Evolutionary conservation across 1,139 yeast species (phyloP), one percentile per base, ranked within the genome.

Genomic region (Nakaseomyces delphensis): DNA sequence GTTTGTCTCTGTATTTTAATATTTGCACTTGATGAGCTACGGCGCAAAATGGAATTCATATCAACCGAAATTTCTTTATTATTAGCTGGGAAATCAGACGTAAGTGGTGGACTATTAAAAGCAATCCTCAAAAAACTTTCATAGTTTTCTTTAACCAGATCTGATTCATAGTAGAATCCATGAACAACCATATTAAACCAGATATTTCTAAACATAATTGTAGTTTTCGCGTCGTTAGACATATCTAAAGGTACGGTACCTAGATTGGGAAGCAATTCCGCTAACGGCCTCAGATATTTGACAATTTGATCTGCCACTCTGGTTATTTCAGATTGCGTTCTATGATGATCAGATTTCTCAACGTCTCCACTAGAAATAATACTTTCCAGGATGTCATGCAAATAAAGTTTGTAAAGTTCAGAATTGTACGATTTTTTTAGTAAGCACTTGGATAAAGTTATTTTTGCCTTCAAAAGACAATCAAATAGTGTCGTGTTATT

Each of bases 131-230:
- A 72, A 42, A 93, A 69, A 29, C 75, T 77, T 0, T 49, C 48
- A 43, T 65, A 59, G 54, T 74, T 72, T 9, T 66, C 63, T 43
- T 68, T 65, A 9, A 79, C 73, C 54, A 78, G 67, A 11, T 70
- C 69, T 0, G 95, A 79, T 41, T 73, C 72, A 41, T 71, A 69
- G 19, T 80, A 74, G 59, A 79, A 87, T 0, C 98, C 98, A 62
- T 91, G 96, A 36, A 89, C 85, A 3, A 83, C 93, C 74, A 91
- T 71, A 57, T 89, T 91, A 60, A 84, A 87, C 99, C 99, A 93
- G 40, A 86, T 78, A 60, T 91, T 84, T 56, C 95, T 76, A 67
- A 89, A 86, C 45, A 81, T 70, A 33, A 52, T 56, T 4, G 64
- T 56, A 3, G 59, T 45, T 1, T 47, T 50, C 29, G 60, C 61